Conservation (phyloP, 495 filamentous ascomycete species). For the Hyaloscypha finlandica region DNA sequence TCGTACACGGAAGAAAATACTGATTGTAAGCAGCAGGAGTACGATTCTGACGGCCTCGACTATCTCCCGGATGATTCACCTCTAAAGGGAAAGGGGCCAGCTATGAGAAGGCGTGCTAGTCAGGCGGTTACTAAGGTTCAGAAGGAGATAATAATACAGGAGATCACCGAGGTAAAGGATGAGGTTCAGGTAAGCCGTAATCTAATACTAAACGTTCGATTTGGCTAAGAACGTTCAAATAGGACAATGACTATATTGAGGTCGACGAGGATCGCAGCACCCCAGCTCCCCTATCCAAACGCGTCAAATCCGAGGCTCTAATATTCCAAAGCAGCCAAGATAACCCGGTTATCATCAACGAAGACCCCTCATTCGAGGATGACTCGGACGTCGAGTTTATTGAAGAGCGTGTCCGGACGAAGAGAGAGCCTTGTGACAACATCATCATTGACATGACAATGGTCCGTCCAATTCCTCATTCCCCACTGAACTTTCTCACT, state of each 20-base stretch:
- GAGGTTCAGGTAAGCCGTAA: neutral
- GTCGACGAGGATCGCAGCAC: neutral
- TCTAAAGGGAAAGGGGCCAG: neutral
- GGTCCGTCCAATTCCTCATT: neutral
- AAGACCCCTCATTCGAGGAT: neutral
- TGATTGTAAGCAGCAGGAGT: neutral
- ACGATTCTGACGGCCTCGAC: neutral
- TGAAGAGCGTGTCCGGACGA: neutral
- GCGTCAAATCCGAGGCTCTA: neutral
- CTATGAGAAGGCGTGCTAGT: neutral
- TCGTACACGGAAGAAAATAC: neutral
- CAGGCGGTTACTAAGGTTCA: too few species aligned
- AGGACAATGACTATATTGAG: neutral
- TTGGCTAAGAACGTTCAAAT: neutral
- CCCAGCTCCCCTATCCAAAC: neutral
- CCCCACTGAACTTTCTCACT: neutral
- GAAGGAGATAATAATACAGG: too few species aligned
- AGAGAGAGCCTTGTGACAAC: neutral
- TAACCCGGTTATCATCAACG: neutral
- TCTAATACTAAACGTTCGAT: neutral
- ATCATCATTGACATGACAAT: neutral
- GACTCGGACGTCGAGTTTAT: neutral
- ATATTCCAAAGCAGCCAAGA: neutral
- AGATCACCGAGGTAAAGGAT: neutral
- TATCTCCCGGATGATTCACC: neutral